A percentile compares a stretch with the other conserved stretches of the same genome.
These are phyloP conservation scores for Yarrowia keelungensis DNA, from an alignment of 805 yeast species.

Conservation along the genomic window DNA sequence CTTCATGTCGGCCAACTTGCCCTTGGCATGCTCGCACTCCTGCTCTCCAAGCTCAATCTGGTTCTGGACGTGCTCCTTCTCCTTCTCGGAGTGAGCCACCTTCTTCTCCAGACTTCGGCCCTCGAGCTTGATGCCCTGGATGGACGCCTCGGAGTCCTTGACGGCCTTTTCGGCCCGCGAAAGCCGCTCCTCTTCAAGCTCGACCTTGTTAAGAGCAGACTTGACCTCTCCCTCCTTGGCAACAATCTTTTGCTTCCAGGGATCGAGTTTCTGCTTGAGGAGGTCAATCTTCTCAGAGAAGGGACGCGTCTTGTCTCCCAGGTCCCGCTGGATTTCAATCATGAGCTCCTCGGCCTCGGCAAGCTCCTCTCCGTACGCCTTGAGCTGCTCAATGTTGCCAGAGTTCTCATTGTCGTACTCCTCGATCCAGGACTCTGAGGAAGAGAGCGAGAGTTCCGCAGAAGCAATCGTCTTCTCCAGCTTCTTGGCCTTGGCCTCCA, in stretches of 20 bases:
- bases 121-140: conserved; percentile 56
- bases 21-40: conserved; percentile 60
- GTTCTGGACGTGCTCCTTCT: conserved; percentile 57
- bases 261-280: conserved; percentile 73
- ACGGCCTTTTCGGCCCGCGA: conserved; percentile 56
- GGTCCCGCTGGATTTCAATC: conserved; percentile 65
- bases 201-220: conserved; percentile 69
- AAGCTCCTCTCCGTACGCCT: conserved; percentile 56
- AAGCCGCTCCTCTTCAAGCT: conserved; percentile 60
- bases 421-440: conserved; percentile 57
- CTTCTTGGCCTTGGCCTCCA: conserved; percentile 64
- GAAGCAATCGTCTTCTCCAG: conserved; percentile 60
- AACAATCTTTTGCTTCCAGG: conserved; percentile 76
- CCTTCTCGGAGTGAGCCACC: conserved; percentile 56
- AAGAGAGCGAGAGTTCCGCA: conserved; percentile 56
- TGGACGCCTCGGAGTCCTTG: conserved; percentile 54
- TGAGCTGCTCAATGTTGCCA: conserved; percentile 56
- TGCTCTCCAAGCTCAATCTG: conserved; percentile 66
- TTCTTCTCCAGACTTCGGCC: conserved; percentile 60
- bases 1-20: conserved; percentile 61
- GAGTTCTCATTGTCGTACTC: conserved; percentile 56
- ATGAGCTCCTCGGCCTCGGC: conserved; percentile 62
- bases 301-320: conserved; percentile 76
- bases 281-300: conserved; percentile 69
- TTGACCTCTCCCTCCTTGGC: conserved; percentile 68